Conservation (phyloP, 371 early-diverging fungal species). For the Mucor irregularis region DNA sequence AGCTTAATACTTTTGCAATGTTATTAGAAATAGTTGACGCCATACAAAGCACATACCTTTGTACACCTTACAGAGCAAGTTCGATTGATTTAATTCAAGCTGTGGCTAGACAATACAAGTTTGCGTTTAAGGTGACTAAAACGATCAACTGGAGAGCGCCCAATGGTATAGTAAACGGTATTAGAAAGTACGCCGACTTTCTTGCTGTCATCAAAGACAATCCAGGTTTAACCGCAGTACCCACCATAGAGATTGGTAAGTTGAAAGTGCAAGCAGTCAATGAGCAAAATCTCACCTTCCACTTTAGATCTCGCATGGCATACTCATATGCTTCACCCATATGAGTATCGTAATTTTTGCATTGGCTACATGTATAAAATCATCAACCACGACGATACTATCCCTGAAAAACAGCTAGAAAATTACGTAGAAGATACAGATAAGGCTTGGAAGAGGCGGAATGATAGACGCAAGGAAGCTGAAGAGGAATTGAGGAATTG, state of each 20-base stretch:
- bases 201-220: neutral
- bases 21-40: constrained; percentile 4
- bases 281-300: neutral
- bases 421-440: neutral
- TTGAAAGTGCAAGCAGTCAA: neutral
- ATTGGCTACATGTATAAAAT: neutral
- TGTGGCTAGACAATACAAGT: constrained; percentile 10
- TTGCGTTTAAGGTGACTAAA: constrained; percentile 6
- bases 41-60: constrained; percentile 7
- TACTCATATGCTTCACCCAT: constrained; percentile 15
- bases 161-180: neutral
- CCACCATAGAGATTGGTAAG: constrained; percentile 6
- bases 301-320: constrained; percentile 17
- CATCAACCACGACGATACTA: constrained; percentile 12
- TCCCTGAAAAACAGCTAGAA: neutral
- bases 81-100: constrained; percentile 14
- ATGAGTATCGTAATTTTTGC: constrained; percentile 2
- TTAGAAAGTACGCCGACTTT: constrained; percentile 1
- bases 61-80: constrained; percentile 7
- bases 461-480: neutral
- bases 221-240: constrained; percentile 1
- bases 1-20: neutral
- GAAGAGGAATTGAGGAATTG: no score
- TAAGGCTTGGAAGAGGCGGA: neutral
- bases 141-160: constrained; percentile 3